Evolutionary conservation across 495 filamentous ascomycete genomes (phyloP), one percentile per base, ranked within the genome.

Genomic region (Talaromyces ruber): DNA sequence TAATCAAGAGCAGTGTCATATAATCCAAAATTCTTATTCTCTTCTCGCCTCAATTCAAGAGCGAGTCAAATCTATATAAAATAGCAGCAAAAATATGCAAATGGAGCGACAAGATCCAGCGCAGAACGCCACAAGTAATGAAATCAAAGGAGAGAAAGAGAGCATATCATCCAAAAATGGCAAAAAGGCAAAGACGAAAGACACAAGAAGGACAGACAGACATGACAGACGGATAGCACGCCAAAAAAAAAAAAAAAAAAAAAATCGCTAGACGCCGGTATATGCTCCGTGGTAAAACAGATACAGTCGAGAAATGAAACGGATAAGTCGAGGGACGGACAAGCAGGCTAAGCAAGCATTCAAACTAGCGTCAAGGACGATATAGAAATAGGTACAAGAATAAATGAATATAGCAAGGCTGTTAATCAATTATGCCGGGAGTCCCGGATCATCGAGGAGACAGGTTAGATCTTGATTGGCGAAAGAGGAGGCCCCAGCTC

Each of bases 401-500:
- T 16, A 61, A 29, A 61, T 28, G 52, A 54, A 34, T n/a, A 51
- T 60, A 24, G 37, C 26, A 60, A 50, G 21, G 8, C 12, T 39
- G 43, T 7, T 47, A 6, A 18, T 47, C 43, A 8, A 9, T 2
- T 47, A 6, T 47, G 43, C 43, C 9, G n/a, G 14, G 34, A 16
- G 34, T 4, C 34, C 14, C 12, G 34, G n/a, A n/a, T n/a, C n/a
- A n/a, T n/a, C n/a, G n/a, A n/a, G n/a, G n/a, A n/a, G n/a, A 39
- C 14, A 34, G 30, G 60, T 69, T 65, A 81, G 21, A 81, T 79
- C 64, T 75, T 84, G 68, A 92, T 81, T 25, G 89, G 89, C 16
- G 87, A 91, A 51, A 92, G 76, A 28, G 89, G 89, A 6, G 88
- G 88, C 37, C 86, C 89, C n/a, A 93, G 76, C 68, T 83, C 80